Evolutionary conservation across 345 rosid species (phyloP), one percentile per base, ranked within the genome.

Genomic region (Eucalyptus decipiens): DNA sequence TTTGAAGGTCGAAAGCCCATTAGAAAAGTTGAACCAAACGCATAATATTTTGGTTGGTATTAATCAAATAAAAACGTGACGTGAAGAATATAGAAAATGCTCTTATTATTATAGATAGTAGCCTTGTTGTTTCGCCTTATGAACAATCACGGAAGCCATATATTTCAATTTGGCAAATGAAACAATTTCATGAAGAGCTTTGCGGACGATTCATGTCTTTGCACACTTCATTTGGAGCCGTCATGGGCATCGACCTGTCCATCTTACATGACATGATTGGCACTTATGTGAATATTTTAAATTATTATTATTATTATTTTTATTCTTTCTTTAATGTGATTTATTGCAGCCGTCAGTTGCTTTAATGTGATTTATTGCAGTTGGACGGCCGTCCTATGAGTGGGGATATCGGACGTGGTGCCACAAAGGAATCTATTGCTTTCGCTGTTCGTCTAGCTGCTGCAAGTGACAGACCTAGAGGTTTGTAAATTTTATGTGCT

Each of bases 331-430:
- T n/a, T n/a, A n/a, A n/a, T n/a, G n/a, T n/a, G n/a, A n/a, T n/a
- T n/a, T n/a, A n/a, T n/a, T n/a, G n/a, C n/a, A n/a, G n/a, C n/a
- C n/a, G n/a, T n/a, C 49, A n/a, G 40, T 51, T 48, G 43, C 67
- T 87, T 67, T n/a, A 42, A 37, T 21, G 83, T 37, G 30, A 76
- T 51, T 50, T 40, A 86, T 34, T 43, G 45, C 88, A 95, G 97
- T 90, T 95, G 95, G 97, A 94, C 86, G 97, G 96, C 47, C 94
- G 95, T 60, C 95, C 97, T 15, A 94, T 95, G 97, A 95, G 95
- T 86, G 97, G 97, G 58, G 97, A 94, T 85, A 95, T 95, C 13
- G 96, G 97, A 60, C 93, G 92, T 80, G 97, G 97, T 86, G 93
- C 96, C 89, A 94, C 96, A 52, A 91, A 92, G 87, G 94, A 92